phyloP scores from a whole-genome alignment of 2,329 filamentous ascomycete species.

The Thelonectria olida region DNA sequence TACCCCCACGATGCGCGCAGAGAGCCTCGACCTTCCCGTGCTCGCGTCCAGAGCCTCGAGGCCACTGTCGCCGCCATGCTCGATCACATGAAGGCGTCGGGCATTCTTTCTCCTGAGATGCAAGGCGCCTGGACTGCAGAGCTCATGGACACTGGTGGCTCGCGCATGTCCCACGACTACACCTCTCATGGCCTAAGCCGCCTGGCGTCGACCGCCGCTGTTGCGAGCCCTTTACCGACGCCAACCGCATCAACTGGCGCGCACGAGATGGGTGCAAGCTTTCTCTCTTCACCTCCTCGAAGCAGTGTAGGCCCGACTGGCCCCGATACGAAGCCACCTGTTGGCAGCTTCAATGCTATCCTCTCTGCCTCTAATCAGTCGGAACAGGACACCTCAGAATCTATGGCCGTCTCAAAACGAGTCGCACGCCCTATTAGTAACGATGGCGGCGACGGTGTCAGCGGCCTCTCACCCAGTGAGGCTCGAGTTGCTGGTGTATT shows the following conservation, averaged over 20 bases:
- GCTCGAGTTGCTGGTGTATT: slow-evolving; percentile 47
- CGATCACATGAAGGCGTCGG: slow-evolving; percentile 46
- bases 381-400: slow-evolving; percentile 23
- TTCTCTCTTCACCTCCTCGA: slow-evolving; percentile 40
- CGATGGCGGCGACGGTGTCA: slow-evolving; percentile 39
- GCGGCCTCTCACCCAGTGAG: slow-evolving; percentile 45
- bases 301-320: slow-evolving; percentile 40
- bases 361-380: slow-evolving; percentile 29
- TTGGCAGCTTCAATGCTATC: slow-evolving; percentile 37
- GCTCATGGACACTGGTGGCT: slow-evolving; percentile 36
- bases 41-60: slow-evolving; percentile 44
- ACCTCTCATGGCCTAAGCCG: slow-evolving; percentile 40
- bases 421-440: slow-evolving; percentile 38
- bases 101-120: slow-evolving; percentile 40
- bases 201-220: slow-evolving; percentile 41
- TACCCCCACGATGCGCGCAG: slow-evolving; percentile 48
- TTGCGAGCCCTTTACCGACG: slow-evolving; percentile 40
- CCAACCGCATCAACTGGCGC: slow-evolving; percentile 36
- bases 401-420: slow-evolving; percentile 25
- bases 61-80: slow-evolving; percentile 41
- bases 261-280: slow-evolving; percentile 40
- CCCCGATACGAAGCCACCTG: slow-evolving; percentile 36
- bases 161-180: slow-evolving; percentile 35
- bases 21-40: slow-evolving; percentile 43
- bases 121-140: slow-evolving; percentile 40